A percentile compares a stretch with the other conserved stretches of the same genome.
These are phyloP conservation scores for Porcisia hertigi DNA, from an alignment of 208 protist genomes.

Conservation along the genomic window DNA sequence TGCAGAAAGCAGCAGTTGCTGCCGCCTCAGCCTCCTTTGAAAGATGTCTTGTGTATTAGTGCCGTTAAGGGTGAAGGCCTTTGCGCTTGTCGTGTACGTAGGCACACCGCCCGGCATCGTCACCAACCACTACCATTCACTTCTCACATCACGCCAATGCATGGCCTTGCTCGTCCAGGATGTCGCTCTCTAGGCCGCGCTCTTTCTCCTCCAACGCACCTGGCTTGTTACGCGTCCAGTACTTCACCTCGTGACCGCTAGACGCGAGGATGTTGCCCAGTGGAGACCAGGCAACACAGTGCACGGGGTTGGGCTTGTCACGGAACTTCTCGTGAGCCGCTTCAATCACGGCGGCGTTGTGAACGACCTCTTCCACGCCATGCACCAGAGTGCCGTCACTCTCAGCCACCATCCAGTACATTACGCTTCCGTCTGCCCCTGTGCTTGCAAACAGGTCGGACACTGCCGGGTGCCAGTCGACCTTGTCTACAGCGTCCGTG, in stretches of 20 bases:
- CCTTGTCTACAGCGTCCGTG: slow-evolving; percentile 66
- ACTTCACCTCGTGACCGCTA: slow-evolving; percentile 81
- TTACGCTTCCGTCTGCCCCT: slow-evolving; percentile 72
- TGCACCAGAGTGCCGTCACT: slow-evolving; percentile 64
- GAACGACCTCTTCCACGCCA: slow-evolving; percentile 58
- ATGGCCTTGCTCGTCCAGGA: slow-evolving; percentile 50
- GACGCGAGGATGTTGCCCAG: slow-evolving; percentile 83
- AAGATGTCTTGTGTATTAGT: neutral
- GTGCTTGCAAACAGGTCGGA: slow-evolving; percentile 78
- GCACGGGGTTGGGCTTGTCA: slow-evolving; percentile 78
- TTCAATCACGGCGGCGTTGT: slow-evolving; percentile 67
- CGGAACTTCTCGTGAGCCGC: slow-evolving; percentile 81
- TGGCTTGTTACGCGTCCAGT: slow-evolving; percentile 87
- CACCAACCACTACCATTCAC: neutral
- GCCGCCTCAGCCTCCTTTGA: neutral
- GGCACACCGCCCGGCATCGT: neutral
- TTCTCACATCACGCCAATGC: neutral
- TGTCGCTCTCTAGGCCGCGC: slow-evolving; percentile 67
- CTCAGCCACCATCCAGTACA: slow-evolving; percentile 87
- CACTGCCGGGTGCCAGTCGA: slow-evolving; percentile 82
- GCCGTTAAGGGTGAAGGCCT: neutral
- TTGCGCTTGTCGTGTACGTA: neutral
- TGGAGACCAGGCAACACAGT: slow-evolving; percentile 79
- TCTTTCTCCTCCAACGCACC: slow-evolving; percentile 86
- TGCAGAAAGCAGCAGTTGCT: neutral